A percentile compares a stretch with the other conserved stretches of the same genome.
phyloP scores from a whole-genome alignment of 805 yeast genomes.

The Barnettozyma californica region DNA sequence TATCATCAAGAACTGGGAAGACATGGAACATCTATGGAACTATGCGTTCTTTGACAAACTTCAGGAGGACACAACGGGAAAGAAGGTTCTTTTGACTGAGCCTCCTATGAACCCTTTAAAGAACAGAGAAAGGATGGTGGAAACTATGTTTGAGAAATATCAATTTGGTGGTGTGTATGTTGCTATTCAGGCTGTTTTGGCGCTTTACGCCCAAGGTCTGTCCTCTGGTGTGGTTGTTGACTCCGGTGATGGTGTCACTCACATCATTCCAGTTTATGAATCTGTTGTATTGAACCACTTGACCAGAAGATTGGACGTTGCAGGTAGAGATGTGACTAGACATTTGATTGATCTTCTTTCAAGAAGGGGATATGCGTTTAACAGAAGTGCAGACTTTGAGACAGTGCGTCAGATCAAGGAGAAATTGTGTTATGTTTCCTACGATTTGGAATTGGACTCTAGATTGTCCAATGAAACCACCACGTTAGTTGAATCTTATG shows the following conservation, averaged over 20 bases:
- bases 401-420: slow-evolving; percentile 98
- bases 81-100: slow-evolving; percentile 85
- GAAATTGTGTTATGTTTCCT: slow-evolving; percentile 90
- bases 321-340: slow-evolving; percentile 98
- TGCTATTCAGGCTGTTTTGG: slow-evolving; percentile 96
- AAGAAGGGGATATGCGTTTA: slow-evolving; percentile 96
- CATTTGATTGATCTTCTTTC: slow-evolving; percentile 84
- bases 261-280: slow-evolving; percentile 96
- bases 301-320: slow-evolving; percentile 89
- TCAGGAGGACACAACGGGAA: slow-evolving; percentile 73
- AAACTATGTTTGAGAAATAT: slow-evolving; percentile 88
- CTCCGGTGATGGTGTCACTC: slow-evolving; percentile 91
- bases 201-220: slow-evolving; percentile 93
- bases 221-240: slow-evolving; percentile 97
- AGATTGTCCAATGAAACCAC: slow-evolving; percentile 93
- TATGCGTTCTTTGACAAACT: slow-evolving; percentile 91
- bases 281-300: slow-evolving; percentile 93
- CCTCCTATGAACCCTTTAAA: slow-evolving; percentile 96
- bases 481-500: slow-evolving; percentile 83
- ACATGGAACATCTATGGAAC: slow-evolving; percentile 98
- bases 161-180: slow-evolving; percentile 90
- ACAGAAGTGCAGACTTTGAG: slow-evolving; percentile 97
- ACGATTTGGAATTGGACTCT: slow-evolving; percentile 86
- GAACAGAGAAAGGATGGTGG: slow-evolving; percentile 88
- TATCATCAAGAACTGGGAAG: slow-evolving; percentile 95